Percentiles rank a stretch among this genome's conserved stretches.
phyloP scores from a whole-genome alignment of 2,329 filamentous ascomycete species.

The Chrysoporthe austroafricana region DNA sequence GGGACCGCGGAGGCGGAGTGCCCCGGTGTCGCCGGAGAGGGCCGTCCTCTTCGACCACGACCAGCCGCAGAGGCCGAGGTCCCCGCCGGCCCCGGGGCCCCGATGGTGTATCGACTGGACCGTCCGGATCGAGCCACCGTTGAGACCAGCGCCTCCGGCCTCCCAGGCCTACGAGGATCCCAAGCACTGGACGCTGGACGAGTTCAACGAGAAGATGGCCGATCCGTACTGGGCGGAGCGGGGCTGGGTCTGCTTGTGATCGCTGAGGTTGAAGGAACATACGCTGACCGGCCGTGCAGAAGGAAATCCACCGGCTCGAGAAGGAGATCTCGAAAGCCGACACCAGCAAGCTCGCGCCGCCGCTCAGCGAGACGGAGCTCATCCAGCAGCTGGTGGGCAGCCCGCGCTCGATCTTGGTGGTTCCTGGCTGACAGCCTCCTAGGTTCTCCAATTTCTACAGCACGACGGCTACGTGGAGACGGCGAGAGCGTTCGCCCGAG shows the following conservation, averaged over 20 bases:
- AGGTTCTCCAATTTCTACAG: conserved; percentile 81
- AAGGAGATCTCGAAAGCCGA: conserved; percentile 60
- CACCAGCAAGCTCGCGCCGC: conserved; percentile 64
- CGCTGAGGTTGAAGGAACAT: conserved; percentile 11
- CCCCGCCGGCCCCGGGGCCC: background rate
- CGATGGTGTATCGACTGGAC: background rate
- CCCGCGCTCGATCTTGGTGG: background rate
- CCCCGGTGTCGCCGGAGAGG: background rate
- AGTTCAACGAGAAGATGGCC: conserved; percentile 11
- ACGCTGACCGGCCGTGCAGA: conserved; percentile 43
- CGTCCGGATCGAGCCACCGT: background rate
- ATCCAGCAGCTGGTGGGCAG: conserved; percentile 74
- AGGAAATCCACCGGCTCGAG: conserved; percentile 63
- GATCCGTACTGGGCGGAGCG: conserved; percentile 20
- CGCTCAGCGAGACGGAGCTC: conserved; percentile 73
- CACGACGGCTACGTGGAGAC: conserved; percentile 97
- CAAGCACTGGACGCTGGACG: background rate
- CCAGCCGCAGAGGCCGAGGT: background rate
- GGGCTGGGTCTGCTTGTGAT: conserved; percentile 30
- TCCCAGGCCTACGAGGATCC: background rate
- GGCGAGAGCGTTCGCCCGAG: conserved; percentile 82
- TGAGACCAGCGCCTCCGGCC: background rate
- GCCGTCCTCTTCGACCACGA: background rate
- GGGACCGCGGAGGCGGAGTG: conserved; percentile 8
- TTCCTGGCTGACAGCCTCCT: conserved; percentile 25